Conservation (phyloP, 2,329 filamentous ascomycete genomes). For the Tolypocladium inflatum region DNA sequence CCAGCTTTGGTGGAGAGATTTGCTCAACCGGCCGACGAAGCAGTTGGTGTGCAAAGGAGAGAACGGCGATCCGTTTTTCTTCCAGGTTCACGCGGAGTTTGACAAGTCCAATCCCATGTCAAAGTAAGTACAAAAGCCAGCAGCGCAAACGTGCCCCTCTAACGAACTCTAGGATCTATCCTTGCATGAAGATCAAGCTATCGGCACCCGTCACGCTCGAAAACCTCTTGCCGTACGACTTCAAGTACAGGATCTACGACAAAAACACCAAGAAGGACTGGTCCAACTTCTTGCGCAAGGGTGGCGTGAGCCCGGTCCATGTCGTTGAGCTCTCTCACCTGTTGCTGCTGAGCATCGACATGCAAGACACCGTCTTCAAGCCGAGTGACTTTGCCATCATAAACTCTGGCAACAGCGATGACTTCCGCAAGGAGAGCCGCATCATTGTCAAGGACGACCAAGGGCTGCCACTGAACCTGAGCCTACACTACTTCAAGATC, state of each 20-base stretch:
- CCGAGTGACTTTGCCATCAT: constrained; percentile 96
- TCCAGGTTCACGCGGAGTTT: constrained; percentile 83
- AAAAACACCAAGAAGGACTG: constrained; percentile 98
- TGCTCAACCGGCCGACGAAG: constrained; percentile 73
- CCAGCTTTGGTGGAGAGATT: constrained; percentile 83
- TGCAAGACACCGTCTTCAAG: constrained; percentile 93
- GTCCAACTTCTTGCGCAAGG: constrained; percentile 96
- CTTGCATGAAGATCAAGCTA: constrained; percentile 87
- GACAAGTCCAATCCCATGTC: constrained; percentile 77
- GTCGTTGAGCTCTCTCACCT: constrained; percentile 94
- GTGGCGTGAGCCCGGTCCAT: constrained; percentile 92
- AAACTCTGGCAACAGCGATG: constrained; percentile 78
- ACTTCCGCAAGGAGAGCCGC: constrained; percentile 75
- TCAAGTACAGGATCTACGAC: constrained; percentile 98
- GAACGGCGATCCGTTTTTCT: constrained; percentile 85
- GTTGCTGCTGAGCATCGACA: constrained; percentile 82
- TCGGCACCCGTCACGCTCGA: constrained; percentile 91
- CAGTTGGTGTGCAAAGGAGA: constrained; percentile 87
- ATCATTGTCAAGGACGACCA: constrained; percentile 78
- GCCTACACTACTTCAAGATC: constrained; percentile 82
- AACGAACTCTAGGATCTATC: constrained; percentile 54
- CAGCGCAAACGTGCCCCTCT: neutral
- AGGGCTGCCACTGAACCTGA: constrained; percentile 68
- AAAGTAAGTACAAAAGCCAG: constrained; percentile 35
- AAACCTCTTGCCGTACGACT: constrained; percentile 91